Conservation (phyloP, 2,329 filamentous ascomycete species). For the Rugonectria rugulosa region DNA sequence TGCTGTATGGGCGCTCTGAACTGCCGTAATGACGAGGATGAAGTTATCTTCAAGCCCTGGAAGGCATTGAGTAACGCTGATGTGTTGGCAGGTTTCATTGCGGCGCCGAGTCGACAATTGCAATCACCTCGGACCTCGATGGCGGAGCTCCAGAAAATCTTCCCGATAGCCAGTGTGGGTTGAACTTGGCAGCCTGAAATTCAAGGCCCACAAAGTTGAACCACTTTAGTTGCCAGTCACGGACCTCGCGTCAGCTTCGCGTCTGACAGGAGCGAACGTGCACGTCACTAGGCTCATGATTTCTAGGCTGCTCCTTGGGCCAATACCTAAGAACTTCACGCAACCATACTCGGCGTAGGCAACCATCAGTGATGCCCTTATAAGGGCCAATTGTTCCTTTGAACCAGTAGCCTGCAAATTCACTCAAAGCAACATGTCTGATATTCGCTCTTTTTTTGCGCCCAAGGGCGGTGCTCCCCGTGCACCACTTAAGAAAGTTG, state of each 20-base stretch:
- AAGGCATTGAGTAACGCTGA: conserved; percentile 60
- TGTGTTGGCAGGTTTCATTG: conserved; percentile 56
- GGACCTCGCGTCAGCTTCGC: conserved; percentile 56
- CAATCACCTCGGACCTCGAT: conserved; percentile 32
- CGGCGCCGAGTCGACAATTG: conserved; percentile 38
- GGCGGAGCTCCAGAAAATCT: conserved; percentile 46
- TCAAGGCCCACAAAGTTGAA: conserved; percentile 21
- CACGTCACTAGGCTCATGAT: conserved; percentile 42
- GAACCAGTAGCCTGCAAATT: conserved; percentile 10
- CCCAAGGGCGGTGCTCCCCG: conserved; percentile 71
- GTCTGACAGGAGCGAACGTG: conserved; percentile 41
- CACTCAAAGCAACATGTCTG: conserved; percentile 68
- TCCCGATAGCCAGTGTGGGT: conserved; percentile 25
- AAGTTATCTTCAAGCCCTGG: conserved; percentile 56
- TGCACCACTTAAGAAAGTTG: conserved; percentile 55
- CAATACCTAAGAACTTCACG: conserved; percentile 30
- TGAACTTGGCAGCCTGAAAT: conserved; percentile 30
- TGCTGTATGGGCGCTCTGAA: conserved; percentile 43
- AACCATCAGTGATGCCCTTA: conserved; percentile 33
- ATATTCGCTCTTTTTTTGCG: conserved; percentile 92
- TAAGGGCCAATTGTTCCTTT: conserved; percentile 24
- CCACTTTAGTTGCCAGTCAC: conserved; percentile 49
- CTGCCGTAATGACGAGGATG: conserved; percentile 50
- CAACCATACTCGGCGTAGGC: conserved; percentile 29
- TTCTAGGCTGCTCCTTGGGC: conserved; percentile 42